phyloP scores from a whole-genome alignment of 139 green algal species.

The Nannochloris sp. region DNA sequence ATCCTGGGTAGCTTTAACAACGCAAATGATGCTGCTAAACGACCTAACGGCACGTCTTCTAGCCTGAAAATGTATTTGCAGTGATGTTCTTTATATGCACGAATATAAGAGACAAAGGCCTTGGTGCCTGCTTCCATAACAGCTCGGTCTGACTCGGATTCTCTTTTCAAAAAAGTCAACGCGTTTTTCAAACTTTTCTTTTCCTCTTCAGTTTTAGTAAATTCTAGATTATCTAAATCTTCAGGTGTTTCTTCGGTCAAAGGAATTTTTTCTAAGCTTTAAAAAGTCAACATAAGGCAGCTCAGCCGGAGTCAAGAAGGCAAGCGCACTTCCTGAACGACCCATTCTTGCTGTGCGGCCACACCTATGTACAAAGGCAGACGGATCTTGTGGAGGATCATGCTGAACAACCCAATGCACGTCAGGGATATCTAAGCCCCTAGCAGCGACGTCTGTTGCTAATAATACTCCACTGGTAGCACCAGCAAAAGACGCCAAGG shows the following conservation, averaged over 20 bases:
- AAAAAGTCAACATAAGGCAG: slow-evolving; percentile 84
- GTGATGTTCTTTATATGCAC: slow-evolving; percentile 97
- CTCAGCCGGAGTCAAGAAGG: slow-evolving; percentile 73
- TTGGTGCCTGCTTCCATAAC: slow-evolving; percentile 86
- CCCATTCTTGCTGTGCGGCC: slow-evolving; percentile 91
- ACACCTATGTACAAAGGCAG: slow-evolving; percentile 74
- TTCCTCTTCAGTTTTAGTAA: background rate
- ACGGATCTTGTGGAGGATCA: slow-evolving; percentile 83
- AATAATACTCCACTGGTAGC: slow-evolving; percentile 60
- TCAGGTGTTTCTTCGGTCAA: slow-evolving; percentile 12
- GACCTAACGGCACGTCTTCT: slow-evolving; percentile 66
- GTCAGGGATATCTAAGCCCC: slow-evolving; percentile 88
- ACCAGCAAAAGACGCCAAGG: slow-evolving; percentile 55
- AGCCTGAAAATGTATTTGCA: slow-evolving; percentile 89
- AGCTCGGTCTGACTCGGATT: slow-evolving; percentile 61
- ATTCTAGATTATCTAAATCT: background rate
- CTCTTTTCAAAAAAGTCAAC: background rate
- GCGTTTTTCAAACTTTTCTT: background rate
- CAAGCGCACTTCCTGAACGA: slow-evolving; percentile 57
- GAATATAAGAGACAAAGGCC: slow-evolving; percentile 91
- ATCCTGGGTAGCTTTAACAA: slow-evolving; percentile 88
- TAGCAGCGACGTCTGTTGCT: slow-evolving; percentile 87
- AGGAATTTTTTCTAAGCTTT: slow-evolving; percentile 58
- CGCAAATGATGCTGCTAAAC: slow-evolving; percentile 63
- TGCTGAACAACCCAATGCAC: slow-evolving; percentile 80